Base-by-base conservation (phyloP, 2,329 filamentous ascomycete species). In the Colletotrichum zoysiae region DNA sequence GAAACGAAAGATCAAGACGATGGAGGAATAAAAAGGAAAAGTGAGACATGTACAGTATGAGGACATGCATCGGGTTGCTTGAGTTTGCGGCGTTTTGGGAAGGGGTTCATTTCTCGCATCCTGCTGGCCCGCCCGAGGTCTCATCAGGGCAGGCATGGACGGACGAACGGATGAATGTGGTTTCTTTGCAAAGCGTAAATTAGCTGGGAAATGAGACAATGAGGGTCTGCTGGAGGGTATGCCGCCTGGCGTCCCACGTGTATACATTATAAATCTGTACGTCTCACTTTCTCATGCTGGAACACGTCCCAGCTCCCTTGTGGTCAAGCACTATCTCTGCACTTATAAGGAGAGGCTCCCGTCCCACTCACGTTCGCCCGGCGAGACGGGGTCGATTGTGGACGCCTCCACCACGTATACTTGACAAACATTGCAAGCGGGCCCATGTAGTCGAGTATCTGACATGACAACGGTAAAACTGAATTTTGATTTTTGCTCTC, bases 131-230 rank as follows among this genome's bases (percentile, higher is more conserved):
- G 35, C 35, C 30, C 14, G 48, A 18, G 14, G 23, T 23, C 8
- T 11, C 14, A 18, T 11, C 5, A 23, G 35, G 48, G n/a, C 26
- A 9, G 40, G 16, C 8, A 26, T 63, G 60, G 46, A 53, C 5
- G 35, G 48, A 30, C 16, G 60, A 48, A 9, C 23, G 23, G 16
- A 40, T 40, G 33, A 16, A 16, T 14, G 16, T 30, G 5, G 18
- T 42, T 30, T 42, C 46, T 63, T 53, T 63, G 46, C 60, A 53
- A 51, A 53, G 60, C 46, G 60, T 63, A 53, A 35, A 63, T 20
- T 42, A 33, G 48, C 30, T 53, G 48, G 48, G 26, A 33, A 42
- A n/a, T 35, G 23, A 53, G 60, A 63, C 48, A 12, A 56, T n/a
- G 51, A 7, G 9, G 11, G 1, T 51, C 38, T 8, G 44, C n/a